Conservation (phyloP, 2,329 filamentous ascomycete species). For the Scedosporium dehoogii region DNA sequence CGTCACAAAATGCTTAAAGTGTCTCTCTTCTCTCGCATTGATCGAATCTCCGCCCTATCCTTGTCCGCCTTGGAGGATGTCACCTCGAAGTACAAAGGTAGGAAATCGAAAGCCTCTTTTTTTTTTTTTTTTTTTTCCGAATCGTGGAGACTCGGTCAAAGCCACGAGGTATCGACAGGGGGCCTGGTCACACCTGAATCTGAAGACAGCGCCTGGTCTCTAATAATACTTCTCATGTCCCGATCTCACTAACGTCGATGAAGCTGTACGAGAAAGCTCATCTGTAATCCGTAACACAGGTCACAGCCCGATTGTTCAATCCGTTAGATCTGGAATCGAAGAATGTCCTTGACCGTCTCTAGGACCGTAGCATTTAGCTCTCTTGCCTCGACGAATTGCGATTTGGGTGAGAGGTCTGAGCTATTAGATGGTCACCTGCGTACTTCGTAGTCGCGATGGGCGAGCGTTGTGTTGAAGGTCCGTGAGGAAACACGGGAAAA, state of each 20-base stretch:
- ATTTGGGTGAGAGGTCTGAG: neutral
- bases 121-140: no score
- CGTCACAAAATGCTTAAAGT: neutral
- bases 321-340: no score
- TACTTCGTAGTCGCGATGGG: neutral
- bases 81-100: neutral
- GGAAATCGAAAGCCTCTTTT: neutral
- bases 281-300: no score
- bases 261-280: no score
- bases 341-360: no score
- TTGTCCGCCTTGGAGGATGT: neutral
- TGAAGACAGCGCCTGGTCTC: neutral
- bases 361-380: neutral
- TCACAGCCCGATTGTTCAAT: no score
- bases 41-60: neutral
- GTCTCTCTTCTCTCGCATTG: neutral
- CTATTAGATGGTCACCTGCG: neutral
- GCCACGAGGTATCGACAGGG: neutral
- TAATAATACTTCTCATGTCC: neutral
- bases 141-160: neutral
- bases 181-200: neutral
- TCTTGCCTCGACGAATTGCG: neutral
- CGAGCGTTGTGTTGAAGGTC: neutral
- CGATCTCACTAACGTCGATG: neutral
- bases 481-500: neutral